phyloP scores from a whole-genome alignment of 495 filamentous ascomycete genomes.

The Penicillium steckii region DNA sequence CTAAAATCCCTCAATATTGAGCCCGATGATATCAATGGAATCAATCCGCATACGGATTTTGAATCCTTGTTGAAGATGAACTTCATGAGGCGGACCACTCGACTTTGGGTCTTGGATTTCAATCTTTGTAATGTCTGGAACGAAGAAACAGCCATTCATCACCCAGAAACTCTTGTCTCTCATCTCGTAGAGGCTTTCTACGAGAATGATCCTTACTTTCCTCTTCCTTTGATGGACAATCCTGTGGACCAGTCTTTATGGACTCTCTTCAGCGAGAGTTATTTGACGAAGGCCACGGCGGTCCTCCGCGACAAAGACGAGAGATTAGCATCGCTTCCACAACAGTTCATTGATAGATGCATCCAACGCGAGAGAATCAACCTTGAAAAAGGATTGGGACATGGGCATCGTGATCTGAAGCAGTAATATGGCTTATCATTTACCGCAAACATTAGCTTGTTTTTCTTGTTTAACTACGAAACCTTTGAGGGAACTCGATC shows the following conservation, averaged over 20 bases:
- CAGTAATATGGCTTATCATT: background rate
- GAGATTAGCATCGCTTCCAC: slow-evolving; percentile 1
- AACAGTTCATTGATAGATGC: slow-evolving; percentile 3
- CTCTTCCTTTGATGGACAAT: slow-evolving; percentile 24
- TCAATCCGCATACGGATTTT: slow-evolving; percentile 1
- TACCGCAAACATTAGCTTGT: too few species aligned
- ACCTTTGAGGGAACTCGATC: too few species aligned
- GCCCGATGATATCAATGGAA: background rate
- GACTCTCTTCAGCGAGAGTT: slow-evolving; percentile 20
- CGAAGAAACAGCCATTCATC: slow-evolving; percentile 18
- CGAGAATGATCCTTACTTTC: slow-evolving; percentile 43
- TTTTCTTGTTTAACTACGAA: too few species aligned
- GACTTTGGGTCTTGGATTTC: slow-evolving; percentile 41
- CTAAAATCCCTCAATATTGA: background rate
- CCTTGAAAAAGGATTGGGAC: slow-evolving; percentile 1
- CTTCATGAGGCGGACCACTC: background rate
- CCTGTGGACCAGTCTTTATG: slow-evolving; percentile 28
- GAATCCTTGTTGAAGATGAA: background rate
- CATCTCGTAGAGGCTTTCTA: slow-evolving; percentile 32
- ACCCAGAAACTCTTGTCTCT: background rate
- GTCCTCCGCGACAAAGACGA: background rate
- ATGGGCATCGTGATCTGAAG: slow-evolving; percentile 2
- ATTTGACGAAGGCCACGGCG: background rate
- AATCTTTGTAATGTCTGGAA: slow-evolving; percentile 35
- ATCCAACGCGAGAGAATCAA: background rate